phyloP scores from a whole-genome alignment of 306 rosid species.

The Ochetophila trinervis region DNA sequence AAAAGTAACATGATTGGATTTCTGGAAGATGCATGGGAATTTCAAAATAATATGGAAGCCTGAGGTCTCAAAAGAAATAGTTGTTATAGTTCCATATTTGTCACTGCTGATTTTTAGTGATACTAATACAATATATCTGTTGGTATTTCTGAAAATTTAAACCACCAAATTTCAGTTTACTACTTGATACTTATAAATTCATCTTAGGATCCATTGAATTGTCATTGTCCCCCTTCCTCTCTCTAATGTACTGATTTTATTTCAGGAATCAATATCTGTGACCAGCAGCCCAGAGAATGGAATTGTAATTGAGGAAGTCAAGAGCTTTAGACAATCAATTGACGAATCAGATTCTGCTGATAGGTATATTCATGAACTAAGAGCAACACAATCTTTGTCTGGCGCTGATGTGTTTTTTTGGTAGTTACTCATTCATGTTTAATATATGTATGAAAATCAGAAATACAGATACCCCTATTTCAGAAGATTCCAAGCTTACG shows the following conservation, averaged over 20 bases:
- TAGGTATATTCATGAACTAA: slow-evolving; percentile 38
- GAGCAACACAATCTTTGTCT: slow-evolving; percentile 13
- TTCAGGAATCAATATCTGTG: slow-evolving; percentile 63
- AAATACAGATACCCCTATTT: slow-evolving; percentile 31
- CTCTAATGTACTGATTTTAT: slow-evolving; percentile 31
- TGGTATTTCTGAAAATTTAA: too few relatives aligned
- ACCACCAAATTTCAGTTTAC: background rate
- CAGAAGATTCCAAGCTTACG: slow-evolving; percentile 35
- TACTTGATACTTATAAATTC: background rate
- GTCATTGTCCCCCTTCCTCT: background rate
- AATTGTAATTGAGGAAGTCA: slow-evolving; percentile 38
- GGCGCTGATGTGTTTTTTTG: slow-evolving; percentile 8
- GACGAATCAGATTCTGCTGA: slow-evolving; percentile 41
- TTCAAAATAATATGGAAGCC: too few relatives aligned
- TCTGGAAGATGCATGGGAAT: too few relatives aligned
- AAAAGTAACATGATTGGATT: too few relatives aligned
- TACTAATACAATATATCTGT: too few relatives aligned
- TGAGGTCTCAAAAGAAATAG: too few relatives aligned
- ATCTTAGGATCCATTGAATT: background rate
- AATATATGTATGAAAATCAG: slow-evolving; percentile 40
- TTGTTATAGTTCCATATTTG: too few relatives aligned
- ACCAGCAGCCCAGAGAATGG: slow-evolving; percentile 56
- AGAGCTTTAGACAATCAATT: slow-evolving; percentile 30
- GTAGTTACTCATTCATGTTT: slow-evolving; percentile 11
- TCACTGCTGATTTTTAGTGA: too few relatives aligned